These are phyloP conservation scores for Brassica cretica DNA, from an alignment of 345 rosid species.

Conservation along the genomic window DNA sequence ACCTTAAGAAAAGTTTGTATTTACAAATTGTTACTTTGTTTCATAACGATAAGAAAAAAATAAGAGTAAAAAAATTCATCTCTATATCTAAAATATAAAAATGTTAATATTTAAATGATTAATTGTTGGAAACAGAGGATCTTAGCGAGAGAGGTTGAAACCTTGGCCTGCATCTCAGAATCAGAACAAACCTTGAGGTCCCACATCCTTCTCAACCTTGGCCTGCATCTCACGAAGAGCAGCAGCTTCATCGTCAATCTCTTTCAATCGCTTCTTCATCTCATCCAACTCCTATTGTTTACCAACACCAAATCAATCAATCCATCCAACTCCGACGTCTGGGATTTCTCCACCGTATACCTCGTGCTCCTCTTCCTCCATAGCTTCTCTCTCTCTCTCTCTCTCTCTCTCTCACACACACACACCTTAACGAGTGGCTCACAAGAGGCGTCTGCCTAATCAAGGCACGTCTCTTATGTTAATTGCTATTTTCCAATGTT, in stretches of 20 bases:
- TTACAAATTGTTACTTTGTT: neutral
- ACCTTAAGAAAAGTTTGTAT: neutral
- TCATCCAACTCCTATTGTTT: slow-evolving; percentile 77
- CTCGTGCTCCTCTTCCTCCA: slow-evolving; percentile 97
- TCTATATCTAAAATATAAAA: too few species aligned
- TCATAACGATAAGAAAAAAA: neutral
- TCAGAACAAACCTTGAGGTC: slow-evolving; percentile 62
- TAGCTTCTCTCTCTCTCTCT: slow-evolving; percentile 24
- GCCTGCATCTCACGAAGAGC: slow-evolving; percentile 98
- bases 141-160: too few species aligned
- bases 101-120: too few species aligned
- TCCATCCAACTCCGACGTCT: slow-evolving; percentile 77
- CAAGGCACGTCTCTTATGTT: too few species aligned
- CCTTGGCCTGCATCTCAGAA: too few species aligned
- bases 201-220: slow-evolving; percentile 96
- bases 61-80: neutral
- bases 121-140: too few species aligned
- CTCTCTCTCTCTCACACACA: slow-evolving; percentile 7
- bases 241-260: slow-evolving; percentile 97
- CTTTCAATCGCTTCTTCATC: slow-evolving; percentile 94
- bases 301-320: slow-evolving; percentile 6
- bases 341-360: slow-evolving; percentile 97
- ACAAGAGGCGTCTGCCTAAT: too few species aligned
- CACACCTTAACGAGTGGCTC: too few species aligned
- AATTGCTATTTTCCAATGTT: too few species aligned